Evolutionary conservation across 2,329 filamentous ascomycete species (phyloP).

Genomic region (Beauveria varroae): DNA sequence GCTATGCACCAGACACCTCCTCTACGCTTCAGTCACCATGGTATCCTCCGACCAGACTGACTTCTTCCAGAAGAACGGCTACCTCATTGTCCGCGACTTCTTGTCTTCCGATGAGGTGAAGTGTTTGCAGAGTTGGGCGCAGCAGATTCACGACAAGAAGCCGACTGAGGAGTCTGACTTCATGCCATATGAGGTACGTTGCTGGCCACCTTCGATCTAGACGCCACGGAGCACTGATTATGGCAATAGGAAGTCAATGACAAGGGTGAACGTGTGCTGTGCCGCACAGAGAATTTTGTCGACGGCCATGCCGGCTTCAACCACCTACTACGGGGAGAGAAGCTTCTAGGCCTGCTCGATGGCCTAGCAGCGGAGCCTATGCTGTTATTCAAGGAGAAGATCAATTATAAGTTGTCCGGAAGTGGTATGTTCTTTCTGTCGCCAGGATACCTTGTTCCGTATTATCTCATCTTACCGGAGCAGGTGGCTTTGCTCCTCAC

Average conservation of each 20-base stretch:
- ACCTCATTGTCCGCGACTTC: slow-evolving; percentile 15
- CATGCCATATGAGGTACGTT: slow-evolving; percentile 12
- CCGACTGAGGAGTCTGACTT: slow-evolving; percentile 14
- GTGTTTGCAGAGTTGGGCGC: slow-evolving; percentile 14
- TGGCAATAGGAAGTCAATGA: slow-evolving; percentile 13
- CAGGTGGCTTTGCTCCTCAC: slow-evolving; percentile 17
- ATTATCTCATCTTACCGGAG: too few species aligned
- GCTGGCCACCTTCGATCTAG: too few species aligned
- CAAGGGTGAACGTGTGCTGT: slow-evolving; percentile 15
- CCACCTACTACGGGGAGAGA: slow-evolving; percentile 13
- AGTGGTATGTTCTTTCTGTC: slow-evolving; percentile 1
- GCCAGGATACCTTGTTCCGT: too few species aligned
- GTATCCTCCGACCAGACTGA: slow-evolving; percentile 6
- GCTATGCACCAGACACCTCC: too few species aligned
- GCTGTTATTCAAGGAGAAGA: slow-evolving; percentile 17
- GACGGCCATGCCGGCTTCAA: slow-evolving; percentile 15
- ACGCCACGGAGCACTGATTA: too few species aligned
- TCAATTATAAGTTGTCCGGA: slow-evolving; percentile 17
- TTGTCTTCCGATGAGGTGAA: slow-evolving; percentile 9
- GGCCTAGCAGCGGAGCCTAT: slow-evolving; percentile 15
- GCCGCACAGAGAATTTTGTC: slow-evolving; percentile 16
- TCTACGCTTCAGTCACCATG: slow-evolving; percentile 1
- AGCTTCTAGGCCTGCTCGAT: slow-evolving; percentile 12
- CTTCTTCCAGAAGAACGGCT: slow-evolving; percentile 15
- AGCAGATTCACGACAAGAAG: slow-evolving; percentile 14